A percentile compares a stretch with the other conserved stretches of the same genome.
phyloP scores from a whole-genome alignment of 352 stramenopile species.

The Phytophthora pistaciae region DNA sequence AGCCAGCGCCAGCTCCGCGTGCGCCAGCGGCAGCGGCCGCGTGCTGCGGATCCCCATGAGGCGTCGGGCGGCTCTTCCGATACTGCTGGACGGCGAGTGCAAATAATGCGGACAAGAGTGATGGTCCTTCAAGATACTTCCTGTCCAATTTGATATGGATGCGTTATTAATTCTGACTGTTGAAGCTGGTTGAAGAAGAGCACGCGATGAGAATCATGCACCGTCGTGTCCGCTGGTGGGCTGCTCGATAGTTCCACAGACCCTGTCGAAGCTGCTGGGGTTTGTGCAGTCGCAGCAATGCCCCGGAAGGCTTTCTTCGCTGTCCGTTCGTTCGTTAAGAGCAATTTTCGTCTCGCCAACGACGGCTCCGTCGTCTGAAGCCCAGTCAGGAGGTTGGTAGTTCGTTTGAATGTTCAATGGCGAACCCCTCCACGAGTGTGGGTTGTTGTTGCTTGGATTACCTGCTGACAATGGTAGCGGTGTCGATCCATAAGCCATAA shows the following conservation, averaged over 20 bases:
- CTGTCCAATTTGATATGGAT: background rate
- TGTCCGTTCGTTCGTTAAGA: slow-evolving; percentile 10
- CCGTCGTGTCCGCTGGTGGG: slow-evolving; percentile 18
- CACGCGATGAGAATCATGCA: too few relatives aligned
- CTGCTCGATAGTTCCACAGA: slow-evolving; percentile 4
- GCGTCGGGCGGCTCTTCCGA: slow-evolving; percentile 9
- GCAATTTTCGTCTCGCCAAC: slow-evolving; percentile 23
- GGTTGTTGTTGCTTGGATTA: slow-evolving; percentile 1
- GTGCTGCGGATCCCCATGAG: slow-evolving; percentile 70
- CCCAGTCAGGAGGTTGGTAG: slow-evolving; percentile 30
- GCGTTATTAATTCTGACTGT: background rate
- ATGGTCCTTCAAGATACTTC: slow-evolving; percentile 35
- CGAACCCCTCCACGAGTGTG: slow-evolving; percentile 25
- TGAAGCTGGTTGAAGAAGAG: background rate
- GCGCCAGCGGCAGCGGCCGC: slow-evolving; percentile 54
- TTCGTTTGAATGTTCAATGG: slow-evolving; percentile 6
- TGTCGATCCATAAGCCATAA: slow-evolving; percentile 26
- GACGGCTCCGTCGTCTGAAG: slow-evolving; percentile 22
- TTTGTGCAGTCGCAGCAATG: slow-evolving; percentile 1
- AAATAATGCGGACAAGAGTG: slow-evolving; percentile 18
- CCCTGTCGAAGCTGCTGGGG: slow-evolving; percentile 13
- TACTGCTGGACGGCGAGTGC: slow-evolving; percentile 1
- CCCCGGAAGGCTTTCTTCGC: slow-evolving; percentile 22
- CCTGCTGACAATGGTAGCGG: slow-evolving; percentile 2
- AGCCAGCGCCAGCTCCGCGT: slow-evolving; percentile 55